A percentile compares a stretch with the other conserved stretches of the same genome.
Evolutionary conservation across 768 basidiomycete species (phyloP).

Genomic region (Mycena metata): DNA sequence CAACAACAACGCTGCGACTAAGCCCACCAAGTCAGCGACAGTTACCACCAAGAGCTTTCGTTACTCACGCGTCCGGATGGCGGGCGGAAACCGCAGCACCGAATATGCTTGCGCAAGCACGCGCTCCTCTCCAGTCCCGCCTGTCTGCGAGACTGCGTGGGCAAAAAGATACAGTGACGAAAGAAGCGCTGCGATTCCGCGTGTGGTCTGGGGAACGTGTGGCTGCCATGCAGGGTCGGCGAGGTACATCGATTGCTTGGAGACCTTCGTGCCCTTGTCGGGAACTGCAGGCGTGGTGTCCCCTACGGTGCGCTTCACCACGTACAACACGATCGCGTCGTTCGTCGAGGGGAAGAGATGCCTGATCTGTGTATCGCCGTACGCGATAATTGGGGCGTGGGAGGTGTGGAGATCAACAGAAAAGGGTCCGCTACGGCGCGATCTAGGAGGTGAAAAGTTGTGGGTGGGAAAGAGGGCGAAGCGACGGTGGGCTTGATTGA

Average conservation of each 20-base stretch:
- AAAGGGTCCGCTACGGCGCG: neutral
- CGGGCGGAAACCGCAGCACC: slow-evolving; percentile 45
- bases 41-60: neutral
- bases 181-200: slow-evolving; percentile 48
- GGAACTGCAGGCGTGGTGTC: neutral
- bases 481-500: slow-evolving; percentile 36
- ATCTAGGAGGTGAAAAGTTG: neutral
- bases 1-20: slow-evolving; percentile 43
- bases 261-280: slow-evolving; percentile 32
- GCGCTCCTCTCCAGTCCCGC: slow-evolving; percentile 31
- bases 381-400: slow-evolving; percentile 40
- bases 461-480: slow-evolving; percentile 37
- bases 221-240: slow-evolving; percentile 43
- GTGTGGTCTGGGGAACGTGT: slow-evolving; percentile 39
- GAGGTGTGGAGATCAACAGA: slow-evolving; percentile 46
- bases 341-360: slow-evolving; percentile 30
- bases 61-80: slow-evolving; percentile 44
- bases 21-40: neutral
- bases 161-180: slow-evolving; percentile 46
- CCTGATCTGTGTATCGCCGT: slow-evolving; percentile 40
- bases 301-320: slow-evolving; percentile 34
- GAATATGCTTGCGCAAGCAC: slow-evolving; percentile 42
- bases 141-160: slow-evolving; percentile 39
- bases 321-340: slow-evolving; percentile 36
- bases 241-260: slow-evolving; percentile 41